These are phyloP conservation scores for Nothophoma quercina DNA, from an alignment of 2,329 filamentous ascomycete species.

Conservation along the genomic window DNA sequence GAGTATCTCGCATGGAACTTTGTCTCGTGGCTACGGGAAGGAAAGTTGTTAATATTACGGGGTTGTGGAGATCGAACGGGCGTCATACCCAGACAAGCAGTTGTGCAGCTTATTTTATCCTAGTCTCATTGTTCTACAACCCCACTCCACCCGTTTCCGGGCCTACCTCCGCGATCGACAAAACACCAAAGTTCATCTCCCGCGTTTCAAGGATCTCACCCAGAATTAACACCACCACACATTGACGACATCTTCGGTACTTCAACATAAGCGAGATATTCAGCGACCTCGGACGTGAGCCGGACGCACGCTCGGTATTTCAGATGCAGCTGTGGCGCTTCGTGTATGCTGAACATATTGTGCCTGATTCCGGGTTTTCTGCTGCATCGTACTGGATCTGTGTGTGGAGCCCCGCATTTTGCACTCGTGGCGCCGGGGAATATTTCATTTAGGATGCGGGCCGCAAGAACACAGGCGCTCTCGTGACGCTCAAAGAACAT, in stretches of 20 bases:
- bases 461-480: conserved; percentile 1
- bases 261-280: conserved; percentile 3
- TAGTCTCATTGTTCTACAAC: conserved; percentile 6
- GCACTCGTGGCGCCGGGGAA: conserved; percentile 1
- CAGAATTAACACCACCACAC: background rate
- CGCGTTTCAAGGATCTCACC: conserved; percentile 10
- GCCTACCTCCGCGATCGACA: conserved; percentile 12
- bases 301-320: conserved; percentile 4
- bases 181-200: conserved; percentile 11
- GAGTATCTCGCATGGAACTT: conserved; percentile 11
- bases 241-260: conserved; percentile 3
- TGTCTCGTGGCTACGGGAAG: conserved; percentile 7
- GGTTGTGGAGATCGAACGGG: conserved; percentile 13
- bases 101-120: conserved; percentile 10
- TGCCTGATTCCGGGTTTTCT: background rate
- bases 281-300: background rate
- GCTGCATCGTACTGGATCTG: conserved; percentile 5
- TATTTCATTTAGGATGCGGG: conserved; percentile 4
- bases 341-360: conserved; percentile 5
- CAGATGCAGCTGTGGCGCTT: conserved; percentile 4
- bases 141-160: background rate
- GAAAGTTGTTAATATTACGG: conserved; percentile 11
- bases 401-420: conserved; percentile 10
- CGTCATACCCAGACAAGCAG: conserved; percentile 6
- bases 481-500: conserved; percentile 2